Conservation (phyloP, 441 rosid genomes). For the Capsella rubella region DNA sequence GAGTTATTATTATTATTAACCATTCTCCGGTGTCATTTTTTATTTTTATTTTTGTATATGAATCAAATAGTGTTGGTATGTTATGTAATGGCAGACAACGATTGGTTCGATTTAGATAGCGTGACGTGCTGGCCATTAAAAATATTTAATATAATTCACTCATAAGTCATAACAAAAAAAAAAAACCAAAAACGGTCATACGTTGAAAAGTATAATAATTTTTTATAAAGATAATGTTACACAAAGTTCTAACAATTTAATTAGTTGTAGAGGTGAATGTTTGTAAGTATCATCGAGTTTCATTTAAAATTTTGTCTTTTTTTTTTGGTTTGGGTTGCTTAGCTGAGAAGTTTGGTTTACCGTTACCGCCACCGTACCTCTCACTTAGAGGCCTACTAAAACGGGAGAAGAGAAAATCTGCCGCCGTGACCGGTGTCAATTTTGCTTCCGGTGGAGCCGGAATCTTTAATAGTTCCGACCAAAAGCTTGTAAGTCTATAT, state of each 20-base stretch:
- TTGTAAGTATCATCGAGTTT: not conserved
- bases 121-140: slow-evolving; percentile 18
- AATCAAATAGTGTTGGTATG: not conserved
- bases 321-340: slow-evolving; percentile 5
- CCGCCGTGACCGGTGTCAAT: slow-evolving; percentile 59
- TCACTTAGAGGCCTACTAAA: slow-evolving; percentile 38
- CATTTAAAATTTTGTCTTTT: not conserved
- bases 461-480: slow-evolving; percentile 59
- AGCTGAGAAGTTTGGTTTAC: slow-evolving; percentile 77
- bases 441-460: slow-evolving; percentile 89
- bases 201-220: not conserved
- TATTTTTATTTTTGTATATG: not conserved
- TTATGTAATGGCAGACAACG: slow-evolving; percentile 17
- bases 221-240: not conserved
- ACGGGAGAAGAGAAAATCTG: slow-evolving; percentile 20
- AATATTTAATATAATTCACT: slow-evolving; percentile 7
- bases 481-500: slow-evolving; percentile 49
- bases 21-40: not conserved
- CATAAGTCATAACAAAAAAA: not conserved
- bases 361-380: slow-evolving; percentile 63
- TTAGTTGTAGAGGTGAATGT: not conserved
- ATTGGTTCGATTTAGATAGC: slow-evolving; percentile 24
- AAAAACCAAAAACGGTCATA: not conserved
- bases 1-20: slow-evolving; percentile 18
- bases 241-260: not conserved